A percentile compares a stretch with the other conserved stretches of the same genome.
phyloP scores from a whole-genome alignment of 75 land plant genomes.

The Pinus albicaulis region DNA sequence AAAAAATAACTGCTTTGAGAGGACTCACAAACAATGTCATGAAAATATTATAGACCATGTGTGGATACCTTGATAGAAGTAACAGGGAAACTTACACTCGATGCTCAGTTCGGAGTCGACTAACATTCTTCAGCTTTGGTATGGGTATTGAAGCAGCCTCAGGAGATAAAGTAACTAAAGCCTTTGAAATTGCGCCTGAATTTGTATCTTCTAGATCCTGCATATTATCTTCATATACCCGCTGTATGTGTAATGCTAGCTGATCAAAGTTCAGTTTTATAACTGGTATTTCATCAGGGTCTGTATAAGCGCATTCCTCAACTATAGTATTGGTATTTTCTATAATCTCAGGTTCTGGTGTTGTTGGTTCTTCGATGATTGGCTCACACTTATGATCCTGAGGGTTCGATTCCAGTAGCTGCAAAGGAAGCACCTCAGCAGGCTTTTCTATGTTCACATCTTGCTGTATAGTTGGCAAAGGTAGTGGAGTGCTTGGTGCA shows the following conservation, averaged over 20 bases:
- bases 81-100: slow-evolving; percentile 56
- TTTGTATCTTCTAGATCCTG: slow-evolving; percentile 17
- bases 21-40: neutral
- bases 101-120: slow-evolving; percentile 68
- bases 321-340: slow-evolving; percentile 20
- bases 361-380: slow-evolving; percentile 65
- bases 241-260: slow-evolving; percentile 24
- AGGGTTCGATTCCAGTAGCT: neutral
- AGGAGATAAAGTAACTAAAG: slow-evolving; percentile 48
- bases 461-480: neutral
- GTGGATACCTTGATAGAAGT: neutral
- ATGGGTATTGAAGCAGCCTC: slow-evolving; percentile 52
- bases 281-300: slow-evolving; percentile 46
- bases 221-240: slow-evolving; percentile 14
- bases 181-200: slow-evolving; percentile 30
- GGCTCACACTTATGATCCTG: slow-evolving; percentile 23
- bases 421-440: neutral
- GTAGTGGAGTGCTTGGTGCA: neutral
- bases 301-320: slow-evolving; percentile 18
- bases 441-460: neutral
- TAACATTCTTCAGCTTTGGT: slow-evolving; percentile 64
- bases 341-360: slow-evolving; percentile 39
- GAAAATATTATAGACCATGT: neutral
- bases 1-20: neutral
- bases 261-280: slow-evolving; percentile 31